Conservation (phyloP, 345 rosid genomes). For the Viola odorata region DNA sequence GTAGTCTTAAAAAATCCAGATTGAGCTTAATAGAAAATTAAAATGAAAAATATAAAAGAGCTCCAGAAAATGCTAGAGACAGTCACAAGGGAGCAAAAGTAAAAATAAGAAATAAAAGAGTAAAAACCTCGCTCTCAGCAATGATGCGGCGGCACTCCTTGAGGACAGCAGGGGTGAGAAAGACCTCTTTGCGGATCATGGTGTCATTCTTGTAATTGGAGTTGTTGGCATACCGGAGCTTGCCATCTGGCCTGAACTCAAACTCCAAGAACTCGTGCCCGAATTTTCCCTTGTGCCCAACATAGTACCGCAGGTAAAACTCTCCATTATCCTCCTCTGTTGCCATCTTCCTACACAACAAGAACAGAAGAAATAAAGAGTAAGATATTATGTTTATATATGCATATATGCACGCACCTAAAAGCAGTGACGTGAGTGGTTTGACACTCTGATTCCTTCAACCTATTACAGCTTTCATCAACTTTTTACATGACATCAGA, state of each 20-base stretch:
- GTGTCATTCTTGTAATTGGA: conserved; percentile 99
- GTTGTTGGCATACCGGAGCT: conserved; percentile 97
- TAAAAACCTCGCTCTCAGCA: conserved; percentile 81
- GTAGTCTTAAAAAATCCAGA: no score
- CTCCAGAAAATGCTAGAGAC: conserved; percentile 7
- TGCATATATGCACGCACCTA: no score
- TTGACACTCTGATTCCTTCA: no score
- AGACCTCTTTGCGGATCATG: conserved; percentile 96
- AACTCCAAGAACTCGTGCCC: conserved; percentile 99
- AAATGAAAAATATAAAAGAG: background rate
- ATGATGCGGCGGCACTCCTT: conserved; percentile 96
- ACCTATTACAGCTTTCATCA: no score
- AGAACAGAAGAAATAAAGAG: no score
- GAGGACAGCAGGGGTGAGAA: conserved; percentile 88
- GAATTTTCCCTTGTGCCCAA: conserved; percentile 97
- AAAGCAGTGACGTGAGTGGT: no score
- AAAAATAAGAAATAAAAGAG: background rate
- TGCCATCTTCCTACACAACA: conserved; percentile 5
- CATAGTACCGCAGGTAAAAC: conserved; percentile 91
- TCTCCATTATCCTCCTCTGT: conserved; percentile 58
- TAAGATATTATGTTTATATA: no score
- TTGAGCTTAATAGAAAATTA: background rate
- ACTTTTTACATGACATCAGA: no score
- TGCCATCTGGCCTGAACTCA: conserved; percentile 93
- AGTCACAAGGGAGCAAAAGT: no score